phyloP scores from a whole-genome alignment of 2,329 filamentous ascomycete species.

The Hypoxylon sp. region DNA sequence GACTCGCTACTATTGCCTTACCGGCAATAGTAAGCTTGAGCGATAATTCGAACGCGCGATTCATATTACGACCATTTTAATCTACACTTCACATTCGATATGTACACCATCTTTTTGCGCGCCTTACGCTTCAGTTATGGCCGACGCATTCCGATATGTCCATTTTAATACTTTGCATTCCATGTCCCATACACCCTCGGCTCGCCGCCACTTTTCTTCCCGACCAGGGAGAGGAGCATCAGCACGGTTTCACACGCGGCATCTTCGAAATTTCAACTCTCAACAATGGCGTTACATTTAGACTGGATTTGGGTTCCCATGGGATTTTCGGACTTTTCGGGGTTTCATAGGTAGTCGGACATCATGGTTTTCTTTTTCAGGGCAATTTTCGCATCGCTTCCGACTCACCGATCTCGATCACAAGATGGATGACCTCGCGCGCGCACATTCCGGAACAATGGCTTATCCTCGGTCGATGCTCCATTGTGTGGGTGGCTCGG shows the following conservation, averaged over 20 bases:
- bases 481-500: slow-evolving; percentile 32
- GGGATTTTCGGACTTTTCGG: slow-evolving; percentile 36
- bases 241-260: slow-evolving; percentile 40
- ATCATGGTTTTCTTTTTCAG: slow-evolving; percentile 30
- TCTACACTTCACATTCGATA: slow-evolving; percentile 46
- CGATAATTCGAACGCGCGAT: slow-evolving; percentile 31
- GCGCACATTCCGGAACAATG: slow-evolving; percentile 24
- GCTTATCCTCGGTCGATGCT: slow-evolving; percentile 25
- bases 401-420: slow-evolving; percentile 22
- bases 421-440: slow-evolving; percentile 13
- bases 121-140: slow-evolving; percentile 44
- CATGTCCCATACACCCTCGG: slow-evolving; percentile 42
- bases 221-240: slow-evolving; percentile 40
- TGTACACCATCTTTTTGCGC: slow-evolving; percentile 54
- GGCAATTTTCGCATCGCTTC: slow-evolving; percentile 31
- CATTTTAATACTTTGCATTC: slow-evolving; percentile 53
- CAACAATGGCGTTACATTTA: slow-evolving; percentile 50
- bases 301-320: slow-evolving; percentile 42
- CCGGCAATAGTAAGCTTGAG: slow-evolving; percentile 26
- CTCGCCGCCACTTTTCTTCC: slow-evolving; percentile 47
- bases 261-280: slow-evolving; percentile 39
- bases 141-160: slow-evolving; percentile 50
- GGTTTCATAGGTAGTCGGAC: slow-evolving; percentile 32
- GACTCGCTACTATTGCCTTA: slow-evolving; percentile 20
- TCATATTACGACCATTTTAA: slow-evolving; percentile 45